These are phyloP conservation scores for Coprinopsis strossmayeri DNA, from an alignment of 768 basidiomycete species.

Conservation along the genomic window DNA sequence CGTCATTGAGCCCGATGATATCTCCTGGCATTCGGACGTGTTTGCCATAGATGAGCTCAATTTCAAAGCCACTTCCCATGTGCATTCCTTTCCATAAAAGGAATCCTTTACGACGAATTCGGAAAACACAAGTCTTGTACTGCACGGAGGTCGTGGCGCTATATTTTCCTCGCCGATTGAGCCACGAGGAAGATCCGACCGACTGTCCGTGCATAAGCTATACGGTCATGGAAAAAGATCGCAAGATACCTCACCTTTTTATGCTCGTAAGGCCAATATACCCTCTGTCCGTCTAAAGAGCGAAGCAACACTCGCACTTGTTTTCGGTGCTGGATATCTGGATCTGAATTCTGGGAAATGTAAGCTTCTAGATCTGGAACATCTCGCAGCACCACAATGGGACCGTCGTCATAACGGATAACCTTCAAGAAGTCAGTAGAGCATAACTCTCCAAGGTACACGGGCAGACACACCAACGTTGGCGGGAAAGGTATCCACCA, in stretches of 20 bases:
- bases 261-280: constrained; percentile 61
- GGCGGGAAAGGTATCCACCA: constrained; percentile 82
- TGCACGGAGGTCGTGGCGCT: constrained; percentile 39
- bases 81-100: constrained; percentile 45
- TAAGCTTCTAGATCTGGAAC: constrained; percentile 49
- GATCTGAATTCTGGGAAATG: constrained; percentile 52
- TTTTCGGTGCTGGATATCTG: constrained; percentile 40
- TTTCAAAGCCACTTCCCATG: constrained; percentile 63
- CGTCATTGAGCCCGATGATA: constrained; percentile 57
- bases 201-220: constrained; percentile 23
- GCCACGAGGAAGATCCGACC: constrained; percentile 41
- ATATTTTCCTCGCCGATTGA: constrained; percentile 36
- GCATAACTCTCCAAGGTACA: not conserved
- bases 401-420: constrained; percentile 62
- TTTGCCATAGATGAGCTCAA: constrained; percentile 52
- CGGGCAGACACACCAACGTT: constrained; percentile 45
- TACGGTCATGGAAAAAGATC: not conserved
- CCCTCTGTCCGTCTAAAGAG: constrained; percentile 55
- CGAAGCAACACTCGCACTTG: constrained; percentile 58
- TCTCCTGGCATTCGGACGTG: constrained; percentile 41
- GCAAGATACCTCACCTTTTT: constrained; percentile 32
- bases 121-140: constrained; percentile 42
- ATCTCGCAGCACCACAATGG: constrained; percentile 38
- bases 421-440: constrained; percentile 33
- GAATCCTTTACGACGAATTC: constrained; percentile 47